Evolutionary conservation across 306 rosid species (phyloP).

Genomic region (Quercus bicolor): DNA sequence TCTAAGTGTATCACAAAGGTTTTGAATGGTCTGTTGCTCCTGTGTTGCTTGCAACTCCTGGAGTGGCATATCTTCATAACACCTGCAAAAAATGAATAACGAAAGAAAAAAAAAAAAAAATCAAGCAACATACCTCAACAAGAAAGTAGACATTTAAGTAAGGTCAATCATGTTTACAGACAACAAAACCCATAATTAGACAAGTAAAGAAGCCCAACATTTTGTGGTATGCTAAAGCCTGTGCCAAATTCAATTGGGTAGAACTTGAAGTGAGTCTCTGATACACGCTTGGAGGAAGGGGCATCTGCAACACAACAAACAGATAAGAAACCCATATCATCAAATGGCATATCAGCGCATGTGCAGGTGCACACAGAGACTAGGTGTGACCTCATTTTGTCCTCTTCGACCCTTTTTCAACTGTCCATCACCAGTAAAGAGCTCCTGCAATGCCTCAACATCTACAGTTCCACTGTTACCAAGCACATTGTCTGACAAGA

Average conservation of each 20-base stretch:
- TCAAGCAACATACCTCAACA: conserved; percentile 3
- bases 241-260: conserved; percentile 86
- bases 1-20: conserved; percentile 81
- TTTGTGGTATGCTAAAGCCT: conserved; percentile 93
- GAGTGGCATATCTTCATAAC: conserved; percentile 96
- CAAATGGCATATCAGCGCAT: neutral
- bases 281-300: conserved; percentile 90
- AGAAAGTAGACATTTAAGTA: neutral
- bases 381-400: conserved; percentile 66
- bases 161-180: too few species aligned
- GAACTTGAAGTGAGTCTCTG: conserved; percentile 85
- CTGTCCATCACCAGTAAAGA: conserved; percentile 85
- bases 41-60: conserved; percentile 89
- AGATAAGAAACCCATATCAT: conserved; percentile 11
- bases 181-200: neutral
- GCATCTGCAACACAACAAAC: conserved; percentile 68
- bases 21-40: conserved; percentile 92
- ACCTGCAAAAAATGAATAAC: conserved; percentile 46
- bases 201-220: conserved; percentile 41
- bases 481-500: conserved; percentile 84
- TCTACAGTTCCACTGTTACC: conserved; percentile 58
- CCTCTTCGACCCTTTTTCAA: conserved; percentile 90
- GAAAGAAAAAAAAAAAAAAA: neutral
- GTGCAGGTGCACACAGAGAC: neutral
- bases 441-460: conserved; percentile 88